Evolutionary conservation across 1,139 yeast genomes (phyloP).

Genomic region (Kodamaea plutei): DNA sequence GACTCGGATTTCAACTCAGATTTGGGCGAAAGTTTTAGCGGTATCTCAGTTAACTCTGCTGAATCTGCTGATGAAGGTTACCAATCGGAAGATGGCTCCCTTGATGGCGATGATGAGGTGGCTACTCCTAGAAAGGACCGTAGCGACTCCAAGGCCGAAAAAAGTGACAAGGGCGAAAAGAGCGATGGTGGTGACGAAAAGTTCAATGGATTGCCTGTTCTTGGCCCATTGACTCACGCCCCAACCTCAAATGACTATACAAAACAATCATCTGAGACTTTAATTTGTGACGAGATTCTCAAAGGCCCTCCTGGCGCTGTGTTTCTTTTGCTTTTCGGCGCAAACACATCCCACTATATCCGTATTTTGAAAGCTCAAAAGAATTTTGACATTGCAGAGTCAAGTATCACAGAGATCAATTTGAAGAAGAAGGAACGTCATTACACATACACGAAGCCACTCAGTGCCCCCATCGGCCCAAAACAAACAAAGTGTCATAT

Average conservation of each 20-base stretch:
- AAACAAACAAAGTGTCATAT: slow-evolving; percentile 85
- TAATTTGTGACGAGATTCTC: slow-evolving; percentile 57
- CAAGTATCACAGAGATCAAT: slow-evolving; percentile 39
- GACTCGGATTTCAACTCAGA: slow-evolving; percentile 3
- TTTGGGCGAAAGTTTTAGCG: slow-evolving; percentile 8
- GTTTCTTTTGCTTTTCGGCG: slow-evolving; percentile 67
- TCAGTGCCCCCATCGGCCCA: slow-evolving; percentile 85
- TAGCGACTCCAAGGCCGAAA: slow-evolving; percentile 3
- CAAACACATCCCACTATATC: slow-evolving; percentile 56
- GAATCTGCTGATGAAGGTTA: slow-evolving; percentile 7
- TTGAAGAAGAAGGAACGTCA: slow-evolving; percentile 41
- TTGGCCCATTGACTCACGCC: slow-evolving; percentile 38
- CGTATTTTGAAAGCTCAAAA: slow-evolving; percentile 62
- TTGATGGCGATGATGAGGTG: slow-evolving; percentile 7
- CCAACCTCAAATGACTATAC: slow-evolving; percentile 41
- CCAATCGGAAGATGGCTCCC: slow-evolving; percentile 11
- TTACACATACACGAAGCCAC: slow-evolving; percentile 75
- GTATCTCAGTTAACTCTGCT: slow-evolving; percentile 6
- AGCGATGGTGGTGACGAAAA: slow-evolving; percentile 3
- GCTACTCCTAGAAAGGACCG: slow-evolving; percentile 8
- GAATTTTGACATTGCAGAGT: slow-evolving; percentile 59
- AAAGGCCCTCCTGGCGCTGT: slow-evolving; percentile 82
- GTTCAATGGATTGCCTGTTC: slow-evolving; percentile 34
- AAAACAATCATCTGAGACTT: slow-evolving; percentile 56
- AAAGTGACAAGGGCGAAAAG: neutral